Evolutionary conservation across 179 eudicot species (phyloP), one percentile per base, ranked within the genome.

Genomic region (Spinacia oleracea): DNA sequence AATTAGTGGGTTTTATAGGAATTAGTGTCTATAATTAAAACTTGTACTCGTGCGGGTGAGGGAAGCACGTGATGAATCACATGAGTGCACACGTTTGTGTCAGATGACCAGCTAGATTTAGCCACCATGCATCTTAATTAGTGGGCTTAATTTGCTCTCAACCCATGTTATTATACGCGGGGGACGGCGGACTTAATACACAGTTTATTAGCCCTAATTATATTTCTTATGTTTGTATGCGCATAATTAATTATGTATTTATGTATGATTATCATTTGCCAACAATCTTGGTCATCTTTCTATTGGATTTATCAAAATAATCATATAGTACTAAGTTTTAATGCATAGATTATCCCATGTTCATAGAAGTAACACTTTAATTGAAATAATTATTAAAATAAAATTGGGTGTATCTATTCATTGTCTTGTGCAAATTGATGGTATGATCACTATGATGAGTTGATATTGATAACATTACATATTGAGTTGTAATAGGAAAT

Each of bases 31-130:
- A 71, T 81, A 35, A 81, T 76, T 81, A 81, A 79, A 79, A 27
- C 62, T 23, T 72, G 20, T 15, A 77, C 78, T 77, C 84, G 84
- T 77, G 84, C 81, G 84, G 84, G 81, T 63, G 72, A 77, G 78
- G n/a, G 50, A 51, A 81, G 80, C 84, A 77, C 81, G 80, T 81
- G 81, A 77, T 72, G 0, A 42, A 21, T 64, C 84, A 81, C 84
- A 81, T 81, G 84, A 81, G 5, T 64, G 77, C 77, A 77, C 81
- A 81, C 84, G 81, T 60, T 72, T 77, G 84, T 81, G 84, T 81
- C 84, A 81, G 84, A 77, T n/a, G 31, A 81, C 62, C 84, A 81
- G 84, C 84, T 81, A 81, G 81, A 81, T 81, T 81, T 59, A 77
- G 84, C 77, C 81, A 72, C 69, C 73, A 73, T 77, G 56, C n/a